Conservation (phyloP, 1,284 basidiomycete species). For the Rhodotorula sp. region DNA sequence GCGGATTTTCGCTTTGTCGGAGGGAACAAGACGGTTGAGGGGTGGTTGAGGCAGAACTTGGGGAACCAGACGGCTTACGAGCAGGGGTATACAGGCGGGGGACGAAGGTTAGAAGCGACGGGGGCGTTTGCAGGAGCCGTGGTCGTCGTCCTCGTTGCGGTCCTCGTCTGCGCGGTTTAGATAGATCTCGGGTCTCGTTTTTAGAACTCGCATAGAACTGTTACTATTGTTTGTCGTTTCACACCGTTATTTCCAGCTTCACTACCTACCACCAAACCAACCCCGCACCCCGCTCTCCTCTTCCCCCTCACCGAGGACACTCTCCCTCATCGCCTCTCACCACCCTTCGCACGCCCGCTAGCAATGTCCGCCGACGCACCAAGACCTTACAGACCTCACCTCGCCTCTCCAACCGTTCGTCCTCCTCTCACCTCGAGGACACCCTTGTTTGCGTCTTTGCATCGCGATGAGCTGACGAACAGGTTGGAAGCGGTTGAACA, state of each 20-base stretch:
- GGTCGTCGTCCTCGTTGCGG: background rate
- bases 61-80: conserved; percentile 32
- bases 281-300: background rate
- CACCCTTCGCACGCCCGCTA: background rate
- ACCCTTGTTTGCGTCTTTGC: background rate
- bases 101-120: too few species aligned
- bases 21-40: conserved; percentile 35
- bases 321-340: background rate
- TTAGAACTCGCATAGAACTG: too few species aligned
- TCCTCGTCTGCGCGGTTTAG: background rate
- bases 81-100: conserved; percentile 17
- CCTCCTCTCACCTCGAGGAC: background rate
- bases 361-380: background rate
- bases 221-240: too few species aligned
- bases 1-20: conserved; percentile 33
- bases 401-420: background rate
- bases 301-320: background rate
- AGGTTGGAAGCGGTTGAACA: background rate
- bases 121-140: background rate
- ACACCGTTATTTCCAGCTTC: background rate
- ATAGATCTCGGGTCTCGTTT: too few species aligned
- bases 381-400: background rate
- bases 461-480: background rate
- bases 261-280: background rate
- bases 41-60: conserved; percentile 28